These are phyloP conservation scores for Knufia fluminis DNA, from an alignment of 2,329 filamentous ascomycete genomes.

Conservation along the genomic window DNA sequence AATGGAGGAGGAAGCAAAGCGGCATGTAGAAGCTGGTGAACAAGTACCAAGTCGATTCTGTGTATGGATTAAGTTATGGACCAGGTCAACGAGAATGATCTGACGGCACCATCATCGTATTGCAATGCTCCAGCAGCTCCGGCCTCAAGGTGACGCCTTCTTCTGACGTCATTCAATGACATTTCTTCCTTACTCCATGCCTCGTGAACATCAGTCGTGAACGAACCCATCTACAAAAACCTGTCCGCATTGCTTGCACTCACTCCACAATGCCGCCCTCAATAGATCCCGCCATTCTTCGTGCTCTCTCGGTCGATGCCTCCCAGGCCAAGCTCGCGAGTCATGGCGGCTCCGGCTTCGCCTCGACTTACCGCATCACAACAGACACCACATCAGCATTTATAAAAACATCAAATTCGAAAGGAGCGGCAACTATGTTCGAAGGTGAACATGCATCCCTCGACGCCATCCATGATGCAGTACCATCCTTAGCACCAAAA, in stretches of 20 bases:
- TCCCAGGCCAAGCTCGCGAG: conserved; percentile 29
- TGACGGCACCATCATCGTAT: too few species aligned
- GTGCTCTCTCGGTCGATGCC: conserved; percentile 30
- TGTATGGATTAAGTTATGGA: too few species aligned
- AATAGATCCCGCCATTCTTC: conserved; percentile 28
- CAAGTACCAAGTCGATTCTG: too few species aligned
- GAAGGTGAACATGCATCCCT: conserved; percentile 73
- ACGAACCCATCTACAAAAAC: too few species aligned
- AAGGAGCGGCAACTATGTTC: conserved; percentile 32
- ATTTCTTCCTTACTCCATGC: too few species aligned
- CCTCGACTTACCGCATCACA: conserved; percentile 34
- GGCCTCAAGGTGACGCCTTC: too few species aligned
- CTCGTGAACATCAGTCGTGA: too few species aligned
- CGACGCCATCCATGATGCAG: conserved; percentile 64
- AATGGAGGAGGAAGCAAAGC: too few species aligned
- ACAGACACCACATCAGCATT: conserved; percentile 31
- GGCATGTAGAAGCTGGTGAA: too few species aligned
- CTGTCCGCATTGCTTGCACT: neutral
- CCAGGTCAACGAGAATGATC: too few species aligned
- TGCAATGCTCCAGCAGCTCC: too few species aligned
- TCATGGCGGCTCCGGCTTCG: conserved; percentile 36
- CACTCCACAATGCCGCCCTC: conserved; percentile 12
- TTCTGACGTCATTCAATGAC: too few species aligned
- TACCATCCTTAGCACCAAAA: conserved; percentile 66
- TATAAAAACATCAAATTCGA: conserved; percentile 29